Base-by-base conservation (phyloP, 352 stramenopile genomes). In the Pythium sukuiense region DNA sequence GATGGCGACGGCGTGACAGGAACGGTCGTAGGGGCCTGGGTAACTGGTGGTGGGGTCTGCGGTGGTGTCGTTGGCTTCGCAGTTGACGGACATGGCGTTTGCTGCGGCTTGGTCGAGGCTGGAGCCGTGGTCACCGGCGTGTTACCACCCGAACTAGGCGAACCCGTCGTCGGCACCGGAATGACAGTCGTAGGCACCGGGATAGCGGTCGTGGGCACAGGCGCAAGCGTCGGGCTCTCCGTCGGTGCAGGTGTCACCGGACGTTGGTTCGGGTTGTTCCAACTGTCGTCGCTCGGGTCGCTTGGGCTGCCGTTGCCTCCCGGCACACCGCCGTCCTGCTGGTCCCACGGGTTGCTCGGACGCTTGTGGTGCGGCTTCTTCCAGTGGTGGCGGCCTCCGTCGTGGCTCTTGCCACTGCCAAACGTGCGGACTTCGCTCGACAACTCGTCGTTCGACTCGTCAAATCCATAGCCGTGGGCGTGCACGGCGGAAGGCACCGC, bases 61-160 rank as follows among this genome's bases (percentile, higher is more conserved):
- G 6, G 61, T 35, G 46, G 24, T 26, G 53, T 55, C 30, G 30
- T 59, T 29, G 54, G 54, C 18, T 4, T 48, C 32, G 14, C 54
- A 59, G 54, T 48, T 4, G 37, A n/a, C 18, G 37, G 37, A 1
- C 37, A 45, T 18, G 37, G 37, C 37, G 37, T 45, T 4, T 13
- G n/a, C 6, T 13, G 18, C 4, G 53, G 53, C 27, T 35, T 24
- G 13, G 8, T 4, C 9, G 53, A 46, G 11, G 55, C 8, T 12
- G 55, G 55, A 6, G 33, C 8, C 24, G 55, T 33, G 0, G 55
- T 61, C 55, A 2, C 7, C 6, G 55, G 55, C 2, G 55, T 59
- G 53, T 59, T 59, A n/a, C 53, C 53, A 59, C 53, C 53, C 53
- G 53, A 59, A n/a, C 53, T 33, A 29, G 53, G 53, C 16, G 53